Evolutionary conservation across 345 rosid species (phyloP).

Genomic region (Arabidopsis arenosa): DNA sequence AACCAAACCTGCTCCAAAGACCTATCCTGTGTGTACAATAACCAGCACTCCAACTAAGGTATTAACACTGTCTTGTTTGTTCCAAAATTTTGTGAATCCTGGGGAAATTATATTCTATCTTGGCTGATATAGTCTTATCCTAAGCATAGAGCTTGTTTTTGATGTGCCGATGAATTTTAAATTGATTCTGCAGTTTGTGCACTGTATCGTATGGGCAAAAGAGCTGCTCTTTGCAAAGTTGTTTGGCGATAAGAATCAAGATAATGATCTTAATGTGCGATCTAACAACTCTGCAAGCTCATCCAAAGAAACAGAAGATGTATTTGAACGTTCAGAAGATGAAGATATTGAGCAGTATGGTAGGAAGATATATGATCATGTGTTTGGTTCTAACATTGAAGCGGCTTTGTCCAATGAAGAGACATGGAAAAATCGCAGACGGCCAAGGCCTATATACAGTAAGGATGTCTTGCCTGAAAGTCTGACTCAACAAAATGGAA

Average conservation of each 20-base stretch:
- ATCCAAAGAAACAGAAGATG: constrained; percentile 72
- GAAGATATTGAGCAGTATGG: constrained; percentile 87
- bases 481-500: constrained; percentile 67
- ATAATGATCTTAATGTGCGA: constrained; percentile 93
- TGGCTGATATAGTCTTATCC: constrained; percentile 5
- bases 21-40: constrained; percentile 98
- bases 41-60: constrained; percentile 99
- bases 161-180: constrained; percentile 14
- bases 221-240: constrained; percentile 95
- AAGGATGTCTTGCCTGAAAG: constrained; percentile 65
- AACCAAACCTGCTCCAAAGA: constrained; percentile 95
- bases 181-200: constrained; percentile 81
- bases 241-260: constrained; percentile 96
- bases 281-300: constrained; percentile 68
- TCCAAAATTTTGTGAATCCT: constrained; percentile 4
- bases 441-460: constrained; percentile 82
- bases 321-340: constrained; percentile 67
- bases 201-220: constrained; percentile 99
- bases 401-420: constrained; percentile 90
- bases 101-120: constrained; percentile 3
- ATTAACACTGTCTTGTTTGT: constrained; percentile 24
- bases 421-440: constrained; percentile 88
- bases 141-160: constrained; percentile 18
- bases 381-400: constrained; percentile 95
- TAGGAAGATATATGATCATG: constrained; percentile 95